Evolutionary conservation across 2,329 filamentous ascomycete species (phyloP), one percentile per base, ranked within the genome.

Genomic region (Hypomyces perniciosus): DNA sequence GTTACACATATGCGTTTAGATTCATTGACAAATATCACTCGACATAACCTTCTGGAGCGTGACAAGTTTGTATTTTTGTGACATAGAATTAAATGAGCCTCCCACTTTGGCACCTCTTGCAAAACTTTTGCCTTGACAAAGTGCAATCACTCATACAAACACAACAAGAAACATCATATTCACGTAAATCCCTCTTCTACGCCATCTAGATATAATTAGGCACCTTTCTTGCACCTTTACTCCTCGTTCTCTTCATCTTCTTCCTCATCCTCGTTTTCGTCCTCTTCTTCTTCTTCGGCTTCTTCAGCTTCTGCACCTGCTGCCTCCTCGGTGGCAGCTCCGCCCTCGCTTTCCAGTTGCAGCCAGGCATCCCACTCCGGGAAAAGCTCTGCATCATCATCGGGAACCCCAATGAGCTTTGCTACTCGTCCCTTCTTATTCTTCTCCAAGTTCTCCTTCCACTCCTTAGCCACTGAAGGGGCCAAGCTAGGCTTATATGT

Each of bases 351-450:
- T 73, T 97, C 93, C 55, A 96, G 66, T 63, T 80, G 78, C 60
- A 97, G 66, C 75, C 89, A 96, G 68, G 93, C 86, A 4, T 96
- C 88, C 93, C 93, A 99, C 63, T 96, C 90, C 0, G 92, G 92
- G 72, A 99, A 99, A 59, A 99, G 78, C 3, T 95, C 91, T 38
- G 86, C 86, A 53, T 90, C 88, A 59, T 88, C 85, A 0, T 83
- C 87, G 0, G 93, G 93, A 0, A 89, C 79, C 54, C 88, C 92
- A 48, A 99, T 80, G 46, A 90, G 77, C 71, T 92, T 86, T 8
- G 87, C 83, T 4, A 97, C 86, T 58, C 93, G 89, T 8, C 78
- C 80, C 76, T 95, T 96, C 67, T 92, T 92, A 48, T 77, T 79
- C 71, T 89, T 88, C 67, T 96, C 91, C 44, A 99, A 70, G 31